Percentiles rank a stretch among this genome's conserved stretches.
phyloP scores from a whole-genome alignment of 805 yeast species.

The Gaillardinia entomophila region DNA sequence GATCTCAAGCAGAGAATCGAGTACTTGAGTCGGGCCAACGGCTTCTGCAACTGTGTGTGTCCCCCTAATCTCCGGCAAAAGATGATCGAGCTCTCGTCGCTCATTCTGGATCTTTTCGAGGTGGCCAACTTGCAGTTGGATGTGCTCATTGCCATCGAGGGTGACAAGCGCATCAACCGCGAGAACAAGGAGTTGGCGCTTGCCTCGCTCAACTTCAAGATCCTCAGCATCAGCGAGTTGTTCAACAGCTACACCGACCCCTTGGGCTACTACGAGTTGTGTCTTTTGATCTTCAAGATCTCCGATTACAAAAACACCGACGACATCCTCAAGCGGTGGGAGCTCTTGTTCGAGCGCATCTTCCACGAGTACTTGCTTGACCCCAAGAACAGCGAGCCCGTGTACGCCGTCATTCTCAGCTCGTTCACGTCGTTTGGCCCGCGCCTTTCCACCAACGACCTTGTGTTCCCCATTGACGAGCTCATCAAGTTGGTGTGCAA shows the following conservation, averaged over 20 bases:
- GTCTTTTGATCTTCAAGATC: constrained; percentile 70
- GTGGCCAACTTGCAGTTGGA: constrained; percentile 85
- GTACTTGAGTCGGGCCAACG: constrained; percentile 84
- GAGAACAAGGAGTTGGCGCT: constrained; percentile 48
- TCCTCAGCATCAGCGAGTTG: constrained; percentile 68
- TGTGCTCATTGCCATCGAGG: constrained; percentile 41
- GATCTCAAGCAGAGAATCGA: constrained; percentile 73
- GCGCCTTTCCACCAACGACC: constrained; percentile 60
- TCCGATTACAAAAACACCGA: constrained; percentile 83
- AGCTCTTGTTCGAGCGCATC: constrained; percentile 53
- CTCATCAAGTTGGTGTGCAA: constrained; percentile 61
- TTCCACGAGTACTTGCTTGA: constrained; percentile 25
- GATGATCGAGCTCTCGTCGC: constrained; percentile 62
- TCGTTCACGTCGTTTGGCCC: constrained; percentile 51
- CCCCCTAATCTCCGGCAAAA: constrained; percentile 73
- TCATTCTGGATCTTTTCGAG: constrained; percentile 74
- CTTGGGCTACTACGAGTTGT: constrained; percentile 77
- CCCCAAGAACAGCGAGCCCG: constrained; percentile 23
- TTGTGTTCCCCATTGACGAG: constrained; percentile 73
- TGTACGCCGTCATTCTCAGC: constrained; percentile 31
- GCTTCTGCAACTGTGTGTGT: constrained; percentile 81
- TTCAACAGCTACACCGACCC: constrained; percentile 87
- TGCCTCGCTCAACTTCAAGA: constrained; percentile 52
- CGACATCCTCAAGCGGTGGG: constrained; percentile 80
- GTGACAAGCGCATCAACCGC: constrained; percentile 45